Evolutionary conservation across 164 flowering plant species (phyloP).

Genomic region (Kalanchoe fedtschenkoi): DNA sequence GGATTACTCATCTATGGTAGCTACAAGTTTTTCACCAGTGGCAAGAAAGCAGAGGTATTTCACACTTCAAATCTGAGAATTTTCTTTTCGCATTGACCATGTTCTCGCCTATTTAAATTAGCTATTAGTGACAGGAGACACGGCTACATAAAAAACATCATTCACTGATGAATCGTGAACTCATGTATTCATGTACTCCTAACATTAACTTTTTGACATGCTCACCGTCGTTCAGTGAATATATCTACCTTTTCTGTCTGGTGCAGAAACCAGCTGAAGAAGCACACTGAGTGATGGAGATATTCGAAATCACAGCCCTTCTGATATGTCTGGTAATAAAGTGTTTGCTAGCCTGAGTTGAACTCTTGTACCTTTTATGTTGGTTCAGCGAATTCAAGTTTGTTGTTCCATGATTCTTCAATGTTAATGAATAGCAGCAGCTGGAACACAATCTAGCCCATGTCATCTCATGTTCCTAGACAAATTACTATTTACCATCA

Average conservation of each 20-base stretch:
- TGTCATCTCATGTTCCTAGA: not conserved
- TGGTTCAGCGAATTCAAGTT: not conserved
- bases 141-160: not conserved
- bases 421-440: too few species aligned
- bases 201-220: not conserved
- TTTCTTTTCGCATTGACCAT: not conserved
- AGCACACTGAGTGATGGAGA: not conserved
- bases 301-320: not conserved
- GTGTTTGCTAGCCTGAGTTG: not conserved
- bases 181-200: too few species aligned
- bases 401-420: too few species aligned
- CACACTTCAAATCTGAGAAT: not conserved
- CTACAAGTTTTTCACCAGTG: not conserved
- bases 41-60: constrained; percentile 1
- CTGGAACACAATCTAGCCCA: not conserved
- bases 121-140: not conserved
- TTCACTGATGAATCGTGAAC: not conserved
- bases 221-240: not conserved
- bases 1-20: not conserved
- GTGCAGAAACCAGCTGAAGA: not conserved
- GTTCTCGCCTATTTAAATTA: not conserved
- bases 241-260: not conserved
- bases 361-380: not conserved
- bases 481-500: not conserved
- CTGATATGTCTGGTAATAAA: not conserved